These are phyloP conservation scores for Neurospora sp. DNA, from an alignment of 495 filamentous ascomycete genomes.

Conservation along the genomic window DNA sequence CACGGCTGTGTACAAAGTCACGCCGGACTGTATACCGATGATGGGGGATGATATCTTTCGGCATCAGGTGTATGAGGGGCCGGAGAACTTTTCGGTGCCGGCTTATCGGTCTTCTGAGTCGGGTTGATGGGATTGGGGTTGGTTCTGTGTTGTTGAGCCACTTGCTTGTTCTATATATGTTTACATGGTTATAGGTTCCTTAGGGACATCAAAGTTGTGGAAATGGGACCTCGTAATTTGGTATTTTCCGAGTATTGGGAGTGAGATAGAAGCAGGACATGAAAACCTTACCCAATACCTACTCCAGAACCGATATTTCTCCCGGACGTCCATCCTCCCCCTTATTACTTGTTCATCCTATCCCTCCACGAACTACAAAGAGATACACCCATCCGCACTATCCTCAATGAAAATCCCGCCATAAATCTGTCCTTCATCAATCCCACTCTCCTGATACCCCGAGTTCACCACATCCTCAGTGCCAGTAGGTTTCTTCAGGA, in stretches of 20 bases:
- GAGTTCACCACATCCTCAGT: slow-evolving; percentile 41
- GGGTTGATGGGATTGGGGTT: not conserved
- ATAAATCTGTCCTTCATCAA: slow-evolving; percentile 46
- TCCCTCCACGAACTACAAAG: slow-evolving; percentile 17
- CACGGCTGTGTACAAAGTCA: slow-evolving; percentile 6
- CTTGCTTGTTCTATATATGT: not conserved
- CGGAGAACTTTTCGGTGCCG: slow-evolving; percentile 17
- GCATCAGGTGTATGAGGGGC: slow-evolving; percentile 22
- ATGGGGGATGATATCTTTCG: slow-evolving; percentile 9
- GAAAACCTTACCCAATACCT: not conserved
- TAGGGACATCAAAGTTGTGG: not conserved
- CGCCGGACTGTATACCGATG: not conserved
- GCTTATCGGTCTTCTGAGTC: slow-evolving; percentile 4
- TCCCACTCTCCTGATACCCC: slow-evolving; percentile 39
- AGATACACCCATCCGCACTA: slow-evolving; percentile 33
- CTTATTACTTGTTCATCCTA: not conserved
- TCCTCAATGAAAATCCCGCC: slow-evolving; percentile 48
- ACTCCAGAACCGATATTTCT: not conserved
- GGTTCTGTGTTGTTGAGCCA: not conserved
- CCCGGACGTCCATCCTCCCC: too few relatives aligned
- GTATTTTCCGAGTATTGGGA: not conserved
- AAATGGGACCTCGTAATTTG: not conserved
- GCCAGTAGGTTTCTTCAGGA: slow-evolving; percentile 48
- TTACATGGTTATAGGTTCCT: too few relatives aligned
- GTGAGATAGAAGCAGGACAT: not conserved